Conservation (phyloP, 2,329 filamentous ascomycete genomes). For the Graphiopsis chlorocephala region DNA sequence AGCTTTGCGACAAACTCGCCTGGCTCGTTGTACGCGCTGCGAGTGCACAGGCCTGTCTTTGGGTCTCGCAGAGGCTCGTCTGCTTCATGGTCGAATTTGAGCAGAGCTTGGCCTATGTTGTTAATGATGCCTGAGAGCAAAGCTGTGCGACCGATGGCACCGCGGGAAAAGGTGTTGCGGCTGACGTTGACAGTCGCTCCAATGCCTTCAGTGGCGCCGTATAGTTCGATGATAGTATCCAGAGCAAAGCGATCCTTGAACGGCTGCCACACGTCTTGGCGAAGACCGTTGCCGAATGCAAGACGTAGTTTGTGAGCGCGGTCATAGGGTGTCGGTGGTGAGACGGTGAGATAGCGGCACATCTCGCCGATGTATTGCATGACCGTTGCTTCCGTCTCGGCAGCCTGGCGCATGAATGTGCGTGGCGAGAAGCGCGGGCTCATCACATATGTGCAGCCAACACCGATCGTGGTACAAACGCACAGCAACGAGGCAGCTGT, state of each 20-base stretch:
- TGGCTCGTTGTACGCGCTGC: constrained; percentile 57
- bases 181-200: constrained; percentile 70
- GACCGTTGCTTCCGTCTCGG: constrained; percentile 66
- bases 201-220: constrained; percentile 51
- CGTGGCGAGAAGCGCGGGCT: constrained; percentile 75
- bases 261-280: constrained; percentile 79
- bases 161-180: constrained; percentile 69
- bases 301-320: constrained; percentile 68
- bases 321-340: constrained; percentile 65
- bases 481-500: constrained; percentile 72
- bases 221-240: constrained; percentile 37
- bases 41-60: constrained; percentile 65
- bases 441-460: constrained; percentile 66
- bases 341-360: constrained; percentile 74
- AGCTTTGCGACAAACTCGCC: constrained; percentile 76
- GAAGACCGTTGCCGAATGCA: constrained; percentile 80
- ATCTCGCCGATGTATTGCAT: constrained; percentile 90
- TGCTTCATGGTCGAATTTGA: constrained; percentile 68
- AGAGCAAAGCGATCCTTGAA: constrained; percentile 70
- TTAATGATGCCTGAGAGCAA: constrained; percentile 57
- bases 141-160: constrained; percentile 74
- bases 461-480: constrained; percentile 53
- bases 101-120: constrained; percentile 53
- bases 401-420: constrained; percentile 73
- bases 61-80: constrained; percentile 67